A percentile compares a stretch with the other conserved stretches of the same genome.
Conservation (phyloP, 176 grass and related monocot genomes). For the Oryza coarctata region DNA sequence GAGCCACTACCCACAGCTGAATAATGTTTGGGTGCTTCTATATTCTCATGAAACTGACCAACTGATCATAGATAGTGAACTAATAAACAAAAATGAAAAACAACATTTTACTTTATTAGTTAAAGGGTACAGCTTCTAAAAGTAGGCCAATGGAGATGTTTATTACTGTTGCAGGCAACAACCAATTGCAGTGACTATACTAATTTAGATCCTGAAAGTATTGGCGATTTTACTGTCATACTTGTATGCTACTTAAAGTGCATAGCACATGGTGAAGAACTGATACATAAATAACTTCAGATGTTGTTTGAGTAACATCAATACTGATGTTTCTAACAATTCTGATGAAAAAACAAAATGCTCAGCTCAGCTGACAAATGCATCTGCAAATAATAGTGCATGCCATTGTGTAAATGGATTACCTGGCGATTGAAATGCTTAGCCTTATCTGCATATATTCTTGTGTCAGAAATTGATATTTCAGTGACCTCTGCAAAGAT, state of each 20-base stretch:
- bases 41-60: background rate
- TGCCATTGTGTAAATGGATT: constrained; percentile 15
- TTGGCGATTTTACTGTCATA: background rate
- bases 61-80: background rate
- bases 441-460: constrained; percentile 90
- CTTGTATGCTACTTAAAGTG: background rate
- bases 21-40: background rate
- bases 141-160: background rate
- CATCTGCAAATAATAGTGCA: background rate
- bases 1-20: background rate
- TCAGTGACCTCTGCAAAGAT: constrained; percentile 84
- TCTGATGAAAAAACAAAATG: constrained; percentile 1
- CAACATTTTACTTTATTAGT: background rate
- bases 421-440: constrained; percentile 97
- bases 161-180: background rate
- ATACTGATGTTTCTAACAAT: background rate
- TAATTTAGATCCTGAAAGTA: background rate
- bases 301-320: background rate
- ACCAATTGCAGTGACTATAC: background rate
- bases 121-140: background rate
- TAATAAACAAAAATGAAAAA: background rate
- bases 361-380: background rate
- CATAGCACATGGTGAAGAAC: background rate
- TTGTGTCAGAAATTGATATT: constrained; percentile 91
- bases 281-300: background rate